Conservation (phyloP, 1,284 basidiomycete genomes). For the Rugosomyces carneus region DNA sequence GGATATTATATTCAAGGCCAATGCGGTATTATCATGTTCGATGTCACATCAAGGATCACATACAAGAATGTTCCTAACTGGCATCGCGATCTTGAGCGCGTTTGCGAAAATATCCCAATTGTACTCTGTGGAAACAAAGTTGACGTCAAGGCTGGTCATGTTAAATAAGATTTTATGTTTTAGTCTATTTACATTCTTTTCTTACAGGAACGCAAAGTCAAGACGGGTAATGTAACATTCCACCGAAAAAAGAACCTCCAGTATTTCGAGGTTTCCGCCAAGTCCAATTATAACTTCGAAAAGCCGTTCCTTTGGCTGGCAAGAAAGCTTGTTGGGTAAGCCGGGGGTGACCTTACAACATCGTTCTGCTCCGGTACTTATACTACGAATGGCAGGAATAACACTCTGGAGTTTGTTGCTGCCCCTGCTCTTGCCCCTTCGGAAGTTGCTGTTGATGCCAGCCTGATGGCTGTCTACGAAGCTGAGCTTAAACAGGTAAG, state of each 20-base stretch:
- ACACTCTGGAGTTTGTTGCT: conserved; percentile 90
- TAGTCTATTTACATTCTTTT: conserved; percentile 7
- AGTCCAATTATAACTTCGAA: conserved; percentile 99
- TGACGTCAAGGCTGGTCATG: conserved; percentile 84
- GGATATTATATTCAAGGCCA: conserved; percentile 99
- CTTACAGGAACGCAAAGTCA: conserved; percentile 95
- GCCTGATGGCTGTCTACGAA: conserved; percentile 82
- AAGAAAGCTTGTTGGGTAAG: conserved; percentile 94
- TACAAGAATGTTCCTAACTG: conserved; percentile 99
- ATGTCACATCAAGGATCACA: conserved; percentile 98
- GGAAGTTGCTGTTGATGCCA: conserved; percentile 82
- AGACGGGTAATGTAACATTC: conserved; percentile 98
- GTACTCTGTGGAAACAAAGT: conserved; percentile 99
- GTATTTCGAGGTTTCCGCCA: conserved; percentile 99
- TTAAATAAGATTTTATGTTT: conserved; percentile 1
- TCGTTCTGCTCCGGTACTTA: neutral
- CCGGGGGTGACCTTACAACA: conserved; percentile 11
- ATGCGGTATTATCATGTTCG: conserved; percentile 99
- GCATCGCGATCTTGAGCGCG: conserved; percentile 99
- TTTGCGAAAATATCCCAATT: conserved; percentile 99
- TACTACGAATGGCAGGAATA: conserved; percentile 48
- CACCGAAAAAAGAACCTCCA: conserved; percentile 99
- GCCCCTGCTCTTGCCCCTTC: conserved; percentile 95
- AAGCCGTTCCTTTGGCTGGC: conserved; percentile 99
- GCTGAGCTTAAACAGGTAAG: conserved; percentile 68